Base-by-base conservation (phyloP, 768 basidiomycete genomes). In the Cytidiella melzeri region DNA sequence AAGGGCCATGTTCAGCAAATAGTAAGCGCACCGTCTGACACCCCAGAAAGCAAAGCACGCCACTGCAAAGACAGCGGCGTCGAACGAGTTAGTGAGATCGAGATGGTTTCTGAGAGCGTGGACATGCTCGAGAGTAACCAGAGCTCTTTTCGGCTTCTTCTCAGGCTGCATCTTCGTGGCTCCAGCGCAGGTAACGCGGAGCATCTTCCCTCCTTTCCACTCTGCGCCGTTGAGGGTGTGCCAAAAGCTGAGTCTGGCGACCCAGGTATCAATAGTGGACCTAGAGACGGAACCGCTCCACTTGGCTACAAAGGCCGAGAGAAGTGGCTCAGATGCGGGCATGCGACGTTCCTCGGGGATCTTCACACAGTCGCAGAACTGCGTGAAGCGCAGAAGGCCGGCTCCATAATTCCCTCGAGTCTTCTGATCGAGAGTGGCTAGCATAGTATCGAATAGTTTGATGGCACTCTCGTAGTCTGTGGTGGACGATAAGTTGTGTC, bases 1-100 rank as follows among this genome's bases (percentile, higher is more conserved):
- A n/a, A n/a, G n/a, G n/a, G n/a, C n/a, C n/a, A n/a, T n/a, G n/a
- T n/a, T 26, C 5, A 19, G 25, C 15, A 27, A n/a, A n/a, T n/a
- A n/a, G n/a, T n/a, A n/a, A n/a, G n/a, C n/a, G n/a, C n/a, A n/a
- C n/a, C n/a, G 54, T 9, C 65, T 60, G 41, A 65, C 67, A 2
- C 57, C 54, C 63, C 65, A 72, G 45, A 73, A 75, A 3, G 69
- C 62, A 0, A 56, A 45, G 0, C 50, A 27, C 0, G 72, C 69
- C 3, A 62, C 34, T 0, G 71, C 71, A 61, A 62, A 72, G 6
- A 70, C 37, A 0, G 69, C 67, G 3, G 67, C 64, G 39, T 71
- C 63, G 9, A 61, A 57, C 0, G 69, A 50, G 23, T 57, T 41
- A 0, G 52, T 19, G 1, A 68, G 42, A 36, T 67, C 51, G 0